A percentile compares a stretch with the other conserved stretches of the same genome.
Conservation (phyloP, 768 basidiomycete genomes). For the Leccinellum rugosiceps region DNA sequence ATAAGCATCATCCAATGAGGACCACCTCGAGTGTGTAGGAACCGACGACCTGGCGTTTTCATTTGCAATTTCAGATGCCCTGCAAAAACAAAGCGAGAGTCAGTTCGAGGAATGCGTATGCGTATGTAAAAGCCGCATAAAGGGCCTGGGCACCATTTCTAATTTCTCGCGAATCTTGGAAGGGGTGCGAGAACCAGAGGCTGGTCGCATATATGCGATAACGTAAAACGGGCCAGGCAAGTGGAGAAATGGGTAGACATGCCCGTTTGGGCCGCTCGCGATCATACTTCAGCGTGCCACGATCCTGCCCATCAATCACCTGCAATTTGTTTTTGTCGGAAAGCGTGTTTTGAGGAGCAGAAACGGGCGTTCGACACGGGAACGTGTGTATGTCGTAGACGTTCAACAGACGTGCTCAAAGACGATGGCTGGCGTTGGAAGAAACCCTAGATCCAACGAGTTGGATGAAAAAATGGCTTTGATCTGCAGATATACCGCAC, state of each 20-base stretch:
- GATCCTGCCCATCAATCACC: neutral
- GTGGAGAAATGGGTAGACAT: neutral
- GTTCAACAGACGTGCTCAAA: neutral
- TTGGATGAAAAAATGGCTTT: slow-evolving; percentile 1
- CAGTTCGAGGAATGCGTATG: neutral
- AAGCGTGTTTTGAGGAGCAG: neutral
- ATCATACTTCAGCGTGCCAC: neutral
- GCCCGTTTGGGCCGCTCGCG: neutral
- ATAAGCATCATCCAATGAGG: neutral
- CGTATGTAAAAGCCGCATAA: neutral
- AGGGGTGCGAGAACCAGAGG: slow-evolving; percentile 2
- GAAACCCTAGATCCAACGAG: slow-evolving; percentile 3
- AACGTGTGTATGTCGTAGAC: neutral
- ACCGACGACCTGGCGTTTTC: neutral
- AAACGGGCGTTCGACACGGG: neutral
- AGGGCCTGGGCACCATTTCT: neutral
- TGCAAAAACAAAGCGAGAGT: neutral
- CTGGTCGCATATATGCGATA: neutral
- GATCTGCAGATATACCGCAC: slow-evolving; percentile 14
- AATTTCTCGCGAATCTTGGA: slow-evolving; percentile 3
- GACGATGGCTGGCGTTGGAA: slow-evolving; percentile 1
- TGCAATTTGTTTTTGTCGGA: neutral
- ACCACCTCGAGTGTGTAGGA: neutral
- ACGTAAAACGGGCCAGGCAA: slow-evolving; percentile 15
- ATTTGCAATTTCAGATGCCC: neutral